Evolutionary conservation across 2,329 filamentous ascomycete genomes (phyloP), one percentile per base, ranked within the genome.

Genomic region (Sarocladium oryzae): DNA sequence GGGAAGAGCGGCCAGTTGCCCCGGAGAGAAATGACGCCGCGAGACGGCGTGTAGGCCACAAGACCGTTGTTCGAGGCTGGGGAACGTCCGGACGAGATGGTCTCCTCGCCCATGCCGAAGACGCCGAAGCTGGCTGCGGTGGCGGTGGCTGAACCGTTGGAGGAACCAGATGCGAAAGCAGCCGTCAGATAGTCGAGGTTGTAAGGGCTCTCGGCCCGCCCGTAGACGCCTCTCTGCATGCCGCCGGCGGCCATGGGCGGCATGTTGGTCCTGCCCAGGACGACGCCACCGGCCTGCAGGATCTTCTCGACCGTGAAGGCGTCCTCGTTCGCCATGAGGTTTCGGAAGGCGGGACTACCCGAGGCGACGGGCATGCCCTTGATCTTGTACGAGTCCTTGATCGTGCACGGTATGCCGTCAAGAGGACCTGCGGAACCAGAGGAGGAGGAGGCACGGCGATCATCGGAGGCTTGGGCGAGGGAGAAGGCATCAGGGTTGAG

Each of bases 381-480:
- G 26, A 76, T 72, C 55, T 75, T 78, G 65, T 76, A 81, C 56
- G 70, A 76, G 57, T 83, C 79, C 59, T 83, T 82, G 56, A 80
- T 66, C 0, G 77, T 78, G 52, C 71, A 81, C 0, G 79, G 78
- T 7, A 83, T 79, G 1, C 79, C 77, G 55, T 83, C 77, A 0
- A 82, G 64, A 1, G 64, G 43, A 10, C 26, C 18, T 3, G 20
- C 20, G 4, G 37, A 8, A 16, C 28, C 30, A n/a, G n/a, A n/a
- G n/a, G n/a, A n/a, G 15, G 48, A 38, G 0, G 51, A 51, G 8
- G 59, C 58, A 3, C 63, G 57, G 11, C 58, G 54, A 24, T 59
- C 58, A 6, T 67, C 65, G 0, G 65, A 66, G 0, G 58, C 58
- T 2, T 56, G 53, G 0, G 64, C 64, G 21, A 63, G 59, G 4